phyloP scores from a whole-genome alignment of 805 yeast species.

The Torulaspora gathmanii region DNA sequence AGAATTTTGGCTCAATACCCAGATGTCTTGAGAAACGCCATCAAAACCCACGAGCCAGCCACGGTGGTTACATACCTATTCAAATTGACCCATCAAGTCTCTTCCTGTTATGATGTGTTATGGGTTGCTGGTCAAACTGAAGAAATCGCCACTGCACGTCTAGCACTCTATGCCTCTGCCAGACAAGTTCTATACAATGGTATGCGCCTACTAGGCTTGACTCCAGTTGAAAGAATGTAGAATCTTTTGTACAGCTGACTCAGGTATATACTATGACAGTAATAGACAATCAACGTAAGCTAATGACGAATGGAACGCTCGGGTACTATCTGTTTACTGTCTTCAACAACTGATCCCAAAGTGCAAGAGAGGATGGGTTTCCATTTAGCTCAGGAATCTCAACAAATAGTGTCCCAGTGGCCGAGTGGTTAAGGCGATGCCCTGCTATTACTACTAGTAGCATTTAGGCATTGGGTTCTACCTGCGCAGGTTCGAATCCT shows the following conservation, averaged over 20 bases:
- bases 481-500: conserved; percentile 99
- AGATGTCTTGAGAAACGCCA: conserved; percentile 77
- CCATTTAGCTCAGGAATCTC: neutral
- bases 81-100: conserved; percentile 86
- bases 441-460: conserved; percentile 58
- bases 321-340: too few relatives aligned
- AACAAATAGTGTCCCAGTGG: conserved; percentile 53
- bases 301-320: too few relatives aligned
- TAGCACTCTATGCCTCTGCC: conserved; percentile 86
- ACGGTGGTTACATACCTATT: conserved; percentile 91
- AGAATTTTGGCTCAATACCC: conserved; percentile 87
- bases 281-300: neutral
- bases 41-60: conserved; percentile 84
- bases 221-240: conserved; percentile 98
- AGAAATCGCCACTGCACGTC: conserved; percentile 81
- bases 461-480: conserved; percentile 79
- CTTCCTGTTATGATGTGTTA: conserved; percentile 90
- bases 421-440: conserved; percentile 94
- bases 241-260: neutral
- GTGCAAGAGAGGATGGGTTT: neutral
- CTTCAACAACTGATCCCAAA: too few relatives aligned
- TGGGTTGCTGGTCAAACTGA: conserved; percentile 96
- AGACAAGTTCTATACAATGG: conserved; percentile 87
- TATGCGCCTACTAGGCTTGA: conserved; percentile 81
- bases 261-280: neutral